Percentiles rank a stretch among this genome's conserved stretches.
phyloP scores from a whole-genome alignment of 345 rosid species.

The Durio zibethinus region DNA sequence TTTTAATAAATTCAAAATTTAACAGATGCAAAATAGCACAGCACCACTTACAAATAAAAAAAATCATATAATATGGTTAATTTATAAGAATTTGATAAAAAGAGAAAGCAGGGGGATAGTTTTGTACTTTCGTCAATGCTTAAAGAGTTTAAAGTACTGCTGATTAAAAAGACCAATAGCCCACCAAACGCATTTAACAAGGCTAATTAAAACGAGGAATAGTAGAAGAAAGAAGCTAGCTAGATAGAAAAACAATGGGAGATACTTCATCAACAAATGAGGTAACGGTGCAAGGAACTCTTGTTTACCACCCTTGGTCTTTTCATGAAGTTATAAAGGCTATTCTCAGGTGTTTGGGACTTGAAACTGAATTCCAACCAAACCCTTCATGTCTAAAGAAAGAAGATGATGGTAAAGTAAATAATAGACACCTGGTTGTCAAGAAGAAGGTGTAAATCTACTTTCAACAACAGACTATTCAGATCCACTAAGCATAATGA shows the following conservation, averaged over 20 bases:
- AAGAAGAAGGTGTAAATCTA: not conserved
- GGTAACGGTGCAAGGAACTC: not conserved
- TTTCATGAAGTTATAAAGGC: not conserved
- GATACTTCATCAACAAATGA: not conserved
- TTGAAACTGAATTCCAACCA: not conserved
- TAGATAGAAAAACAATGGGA: not conserved
- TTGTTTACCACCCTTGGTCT: not conserved
- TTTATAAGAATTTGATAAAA: not conserved
- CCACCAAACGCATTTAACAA: not conserved
- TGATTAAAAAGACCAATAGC: not conserved
- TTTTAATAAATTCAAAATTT: too few relatives aligned
- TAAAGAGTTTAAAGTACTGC: not conserved
- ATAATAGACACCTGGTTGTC: not conserved
- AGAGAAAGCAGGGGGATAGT: not conserved
- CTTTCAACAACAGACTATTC: not conserved
- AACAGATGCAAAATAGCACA: too few relatives aligned
- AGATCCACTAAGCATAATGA: not conserved
- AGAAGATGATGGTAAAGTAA: not conserved
- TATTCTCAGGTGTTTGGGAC: slow-evolving; percentile 19
- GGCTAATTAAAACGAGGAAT: not conserved
- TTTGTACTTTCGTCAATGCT: not conserved
- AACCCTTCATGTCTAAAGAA: not conserved
- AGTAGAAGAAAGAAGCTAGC: not conserved
- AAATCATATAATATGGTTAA: too few relatives aligned
- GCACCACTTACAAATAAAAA: too few relatives aligned